These are phyloP conservation scores for Trametes gibbosa DNA, from an alignment of 768 basidiomycete species.

Conservation along the genomic window DNA sequence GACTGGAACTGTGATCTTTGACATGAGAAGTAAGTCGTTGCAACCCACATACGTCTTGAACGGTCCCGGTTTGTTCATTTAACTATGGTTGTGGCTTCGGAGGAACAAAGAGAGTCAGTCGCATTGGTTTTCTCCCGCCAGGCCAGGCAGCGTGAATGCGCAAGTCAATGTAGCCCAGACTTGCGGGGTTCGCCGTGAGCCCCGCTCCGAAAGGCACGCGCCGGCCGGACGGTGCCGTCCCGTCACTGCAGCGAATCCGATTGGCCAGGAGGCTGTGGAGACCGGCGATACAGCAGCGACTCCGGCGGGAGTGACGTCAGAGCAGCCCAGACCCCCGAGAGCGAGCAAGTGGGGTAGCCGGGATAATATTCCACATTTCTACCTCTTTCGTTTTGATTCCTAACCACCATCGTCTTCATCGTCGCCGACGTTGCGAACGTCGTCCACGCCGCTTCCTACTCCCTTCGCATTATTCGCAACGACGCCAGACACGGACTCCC, in stretches of 20 bases:
- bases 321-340: conserved; percentile 9
- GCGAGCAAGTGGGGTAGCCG: not conserved
- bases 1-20: too few relatives aligned
- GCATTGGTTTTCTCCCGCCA: too few relatives aligned
- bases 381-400: conserved; percentile 10
- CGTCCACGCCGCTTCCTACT: not conserved
- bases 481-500: conserved; percentile 2
- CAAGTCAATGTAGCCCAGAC: too few relatives aligned
- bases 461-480: conserved; percentile 11
- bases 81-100: too few relatives aligned
- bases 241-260: not conserved
- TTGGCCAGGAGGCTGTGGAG: conserved; percentile 13
- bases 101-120: too few relatives aligned
- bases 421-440: conserved; percentile 2
- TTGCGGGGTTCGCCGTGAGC: not conserved
- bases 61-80: too few relatives aligned
- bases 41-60: too few relatives aligned
- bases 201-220: not conserved
- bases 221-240: conserved; percentile 1
- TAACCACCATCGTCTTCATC: conserved; percentile 13
- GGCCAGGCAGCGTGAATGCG: too few relatives aligned
- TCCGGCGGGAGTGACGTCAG: conserved; percentile 17
- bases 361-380: conserved; percentile 7
- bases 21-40: too few relatives aligned
- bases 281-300: not conserved